Conservation (phyloP, 1,139 yeast genomes). For the Hemisphaericaspora xylanilytica region DNA sequence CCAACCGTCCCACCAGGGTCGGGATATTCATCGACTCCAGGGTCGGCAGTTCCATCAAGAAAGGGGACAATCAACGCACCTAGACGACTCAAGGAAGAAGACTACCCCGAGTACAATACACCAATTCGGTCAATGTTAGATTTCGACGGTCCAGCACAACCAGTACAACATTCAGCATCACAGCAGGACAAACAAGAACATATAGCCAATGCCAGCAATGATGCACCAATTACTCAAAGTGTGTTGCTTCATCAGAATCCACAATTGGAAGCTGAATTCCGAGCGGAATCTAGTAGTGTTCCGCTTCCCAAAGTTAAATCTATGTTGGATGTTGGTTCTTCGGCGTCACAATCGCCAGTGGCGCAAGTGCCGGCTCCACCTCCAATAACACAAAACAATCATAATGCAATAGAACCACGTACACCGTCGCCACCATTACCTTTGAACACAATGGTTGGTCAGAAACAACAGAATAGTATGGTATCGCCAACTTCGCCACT, state of each 20-base stretch:
- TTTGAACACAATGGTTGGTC: conserved; percentile 1
- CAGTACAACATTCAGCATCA: conserved; percentile 13
- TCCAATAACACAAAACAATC: not conserved
- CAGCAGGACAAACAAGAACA: conserved; percentile 1
- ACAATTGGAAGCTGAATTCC: not conserved
- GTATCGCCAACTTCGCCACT: not conserved
- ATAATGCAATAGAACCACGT: not conserved
- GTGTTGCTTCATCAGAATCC: not conserved
- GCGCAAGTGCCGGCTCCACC: not conserved
- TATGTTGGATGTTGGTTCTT: conserved; percentile 12
- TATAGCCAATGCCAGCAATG: conserved; percentile 6
- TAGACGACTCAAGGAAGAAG: conserved; percentile 15
- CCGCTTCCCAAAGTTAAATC: conserved; percentile 10
- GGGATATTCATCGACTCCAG: conserved; percentile 15
- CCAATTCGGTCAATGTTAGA: conserved; percentile 45
- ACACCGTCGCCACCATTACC: conserved; percentile 2
- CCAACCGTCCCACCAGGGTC: conserved; percentile 8
- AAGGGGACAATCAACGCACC: conserved; percentile 26
- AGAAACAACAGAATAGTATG: no score
- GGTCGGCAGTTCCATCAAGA: conserved; percentile 36
- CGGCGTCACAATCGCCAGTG: not conserved
- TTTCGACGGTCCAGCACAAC: conserved; percentile 17
- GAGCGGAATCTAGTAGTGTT: conserved; percentile 1
- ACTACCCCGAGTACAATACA: conserved; percentile 22
- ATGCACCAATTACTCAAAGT: conserved; percentile 2